These are phyloP conservation scores for Salinomyces thailandicus DNA, from an alignment of 2,329 filamentous ascomycete species.

Conservation along the genomic window DNA sequence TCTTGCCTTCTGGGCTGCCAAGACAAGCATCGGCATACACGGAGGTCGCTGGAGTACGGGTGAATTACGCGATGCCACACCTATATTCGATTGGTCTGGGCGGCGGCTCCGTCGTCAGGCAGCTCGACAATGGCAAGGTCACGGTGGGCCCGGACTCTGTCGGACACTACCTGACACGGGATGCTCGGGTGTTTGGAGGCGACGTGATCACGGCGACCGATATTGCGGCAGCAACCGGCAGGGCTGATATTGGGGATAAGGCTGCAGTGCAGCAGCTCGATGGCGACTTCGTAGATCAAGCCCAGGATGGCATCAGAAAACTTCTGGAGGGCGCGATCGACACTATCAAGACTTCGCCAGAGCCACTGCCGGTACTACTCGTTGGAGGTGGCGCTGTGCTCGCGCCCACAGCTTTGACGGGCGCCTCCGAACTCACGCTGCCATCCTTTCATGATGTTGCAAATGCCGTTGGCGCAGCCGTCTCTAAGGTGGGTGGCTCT, in stretches of 20 bases:
- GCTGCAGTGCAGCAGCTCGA: constrained; percentile 12
- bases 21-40: constrained; percentile 51
- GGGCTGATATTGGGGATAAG: constrained; percentile 18
- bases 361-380: constrained; percentile 42
- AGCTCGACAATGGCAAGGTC: constrained; percentile 24
- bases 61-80: constrained; percentile 37
- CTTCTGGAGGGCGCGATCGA: constrained; percentile 45
- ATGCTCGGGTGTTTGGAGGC: constrained; percentile 46
- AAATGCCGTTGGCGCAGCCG: constrained; percentile 52
- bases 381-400: constrained; percentile 50
- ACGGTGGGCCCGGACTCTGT: constrained; percentile 49
- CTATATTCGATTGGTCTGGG: constrained; percentile 47
- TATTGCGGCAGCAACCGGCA: constrained; percentile 32
- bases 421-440: constrained; percentile 41
- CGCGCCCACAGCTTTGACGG: constrained; percentile 38
- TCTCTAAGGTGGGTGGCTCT: constrained; percentile 44
- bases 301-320: constrained; percentile 31
- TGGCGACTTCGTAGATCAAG: constrained; percentile 12
- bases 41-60: constrained; percentile 50
- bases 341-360: constrained; percentile 46
- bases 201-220: constrained; percentile 44
- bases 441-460: constrained; percentile 46
- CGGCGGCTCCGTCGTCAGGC: constrained; percentile 40
- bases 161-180: constrained; percentile 39
- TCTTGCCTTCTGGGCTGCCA: constrained; percentile 51